These are phyloP conservation scores for Cryphonectria parasitica DNA, from an alignment of 2,329 filamentous ascomycete species.

Conservation along the genomic window DNA sequence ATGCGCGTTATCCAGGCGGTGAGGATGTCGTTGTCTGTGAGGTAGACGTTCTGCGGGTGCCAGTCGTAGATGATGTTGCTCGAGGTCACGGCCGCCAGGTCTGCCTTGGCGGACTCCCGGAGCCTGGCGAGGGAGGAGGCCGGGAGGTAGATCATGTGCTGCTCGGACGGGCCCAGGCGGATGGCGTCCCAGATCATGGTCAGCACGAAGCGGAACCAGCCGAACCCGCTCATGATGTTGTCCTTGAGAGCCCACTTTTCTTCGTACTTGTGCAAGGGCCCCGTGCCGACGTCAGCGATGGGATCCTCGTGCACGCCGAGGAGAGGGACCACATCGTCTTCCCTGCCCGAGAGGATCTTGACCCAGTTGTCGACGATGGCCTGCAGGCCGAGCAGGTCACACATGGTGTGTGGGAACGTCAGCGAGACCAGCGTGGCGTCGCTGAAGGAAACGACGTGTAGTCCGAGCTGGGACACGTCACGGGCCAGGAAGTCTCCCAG, in stretches of 20 bases:
- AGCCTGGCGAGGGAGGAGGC: conserved; percentile 37
- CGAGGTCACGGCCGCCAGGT: conserved; percentile 32
- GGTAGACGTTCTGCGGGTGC: conserved; percentile 36
- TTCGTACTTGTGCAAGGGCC: conserved; percentile 29
- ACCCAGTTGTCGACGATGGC: conserved; percentile 52
- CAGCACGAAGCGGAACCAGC: conserved; percentile 39
- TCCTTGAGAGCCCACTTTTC: conserved; percentile 36
- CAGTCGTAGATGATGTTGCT: conserved; percentile 26
- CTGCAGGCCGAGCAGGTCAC: conserved; percentile 49
- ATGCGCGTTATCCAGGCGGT: conserved; percentile 45
- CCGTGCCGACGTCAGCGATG: conserved; percentile 35
- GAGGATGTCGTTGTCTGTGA: conserved; percentile 53
- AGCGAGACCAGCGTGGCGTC: conserved; percentile 55
- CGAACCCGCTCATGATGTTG: conserved; percentile 35
- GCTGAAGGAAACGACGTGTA: conserved; percentile 53
- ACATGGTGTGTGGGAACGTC: conserved; percentile 51
- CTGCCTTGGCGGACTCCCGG: conserved; percentile 38
- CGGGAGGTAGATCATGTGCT: conserved; percentile 46
- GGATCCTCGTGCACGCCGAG: conserved; percentile 42
- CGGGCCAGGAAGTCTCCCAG: conserved; percentile 45
- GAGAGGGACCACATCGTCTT: conserved; percentile 45
- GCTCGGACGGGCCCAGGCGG: conserved; percentile 39
- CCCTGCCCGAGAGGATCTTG: conserved; percentile 46
- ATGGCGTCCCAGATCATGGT: conserved; percentile 41
- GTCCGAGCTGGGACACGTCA: conserved; percentile 50